phyloP scores from a whole-genome alignment of 306 rosid species.

The Cyamopsis tetragonoloba region DNA sequence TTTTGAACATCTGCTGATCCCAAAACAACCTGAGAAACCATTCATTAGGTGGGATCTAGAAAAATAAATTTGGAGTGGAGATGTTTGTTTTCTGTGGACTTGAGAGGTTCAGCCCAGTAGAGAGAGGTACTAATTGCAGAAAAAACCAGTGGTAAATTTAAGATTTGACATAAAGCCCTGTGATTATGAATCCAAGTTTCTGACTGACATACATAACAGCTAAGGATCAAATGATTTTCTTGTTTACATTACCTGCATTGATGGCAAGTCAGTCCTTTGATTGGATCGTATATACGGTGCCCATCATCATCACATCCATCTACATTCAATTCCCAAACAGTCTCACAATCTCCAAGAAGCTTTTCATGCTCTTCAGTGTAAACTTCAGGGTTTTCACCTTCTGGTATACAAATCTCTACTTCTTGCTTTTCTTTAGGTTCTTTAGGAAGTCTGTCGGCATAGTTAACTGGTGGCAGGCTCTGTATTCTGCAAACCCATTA shows the following conservation, averaged over 20 bases:
- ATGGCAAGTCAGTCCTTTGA: slow-evolving; percentile 69
- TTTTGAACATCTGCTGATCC: no score
- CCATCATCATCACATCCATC: slow-evolving; percentile 74
- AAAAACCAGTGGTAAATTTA: neutral
- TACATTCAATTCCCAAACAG: slow-evolving; percentile 54
- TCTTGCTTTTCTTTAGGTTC: neutral
- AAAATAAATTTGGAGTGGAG: no score
- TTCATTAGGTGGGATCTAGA: no score
- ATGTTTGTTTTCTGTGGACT: no score
- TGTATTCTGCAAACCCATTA: slow-evolving; percentile 47
- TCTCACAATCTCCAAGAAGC: slow-evolving; percentile 60
- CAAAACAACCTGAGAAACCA: no score
- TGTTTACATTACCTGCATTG: slow-evolving; percentile 62
- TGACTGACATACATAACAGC: neutral
- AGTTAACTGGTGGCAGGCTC: slow-evolving; percentile 49
- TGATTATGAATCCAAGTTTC: neutral
- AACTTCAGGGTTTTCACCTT: slow-evolving; percentile 65
- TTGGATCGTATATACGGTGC: slow-evolving; percentile 52
- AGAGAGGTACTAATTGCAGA: neutral
- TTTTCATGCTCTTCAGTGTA: slow-evolving; percentile 65
- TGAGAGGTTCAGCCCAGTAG: no score
- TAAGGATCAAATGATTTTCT: neutral
- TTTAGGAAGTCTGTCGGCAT: slow-evolving; percentile 15
- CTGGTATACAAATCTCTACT: slow-evolving; percentile 38
- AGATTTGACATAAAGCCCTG: neutral